These are phyloP conservation scores for Podila minutissima DNA, from an alignment of 192 early-diverging fungal genomes.

Conservation along the genomic window DNA sequence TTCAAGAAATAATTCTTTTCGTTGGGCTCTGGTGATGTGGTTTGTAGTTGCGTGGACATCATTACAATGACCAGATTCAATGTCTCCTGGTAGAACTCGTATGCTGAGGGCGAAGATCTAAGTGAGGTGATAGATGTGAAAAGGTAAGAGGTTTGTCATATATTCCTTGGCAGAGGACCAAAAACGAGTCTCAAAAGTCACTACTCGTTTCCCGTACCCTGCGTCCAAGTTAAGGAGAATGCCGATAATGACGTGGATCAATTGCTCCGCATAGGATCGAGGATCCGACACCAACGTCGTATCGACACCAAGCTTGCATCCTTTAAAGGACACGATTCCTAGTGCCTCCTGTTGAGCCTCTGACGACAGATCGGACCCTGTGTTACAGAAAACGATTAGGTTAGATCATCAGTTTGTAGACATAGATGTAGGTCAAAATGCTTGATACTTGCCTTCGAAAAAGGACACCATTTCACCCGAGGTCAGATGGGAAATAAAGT, in stretches of 20 bases:
- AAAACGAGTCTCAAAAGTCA: background rate
- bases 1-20: conserved; percentile 74
- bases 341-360: conserved; percentile 49
- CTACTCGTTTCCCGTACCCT: conserved; percentile 49
- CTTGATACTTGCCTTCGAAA: conserved; percentile 65
- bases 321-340: conserved; percentile 51
- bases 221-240: conserved; percentile 65
- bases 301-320: conserved; percentile 55
- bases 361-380: conserved; percentile 27
- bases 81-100: conserved; percentile 76
- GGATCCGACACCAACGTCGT: conserved; percentile 51
- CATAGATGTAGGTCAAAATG: background rate
- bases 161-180: background rate
- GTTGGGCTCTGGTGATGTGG: conserved; percentile 29
- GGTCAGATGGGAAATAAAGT: conserved; percentile 69
- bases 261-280: conserved; percentile 63
- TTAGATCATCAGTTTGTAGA: background rate
- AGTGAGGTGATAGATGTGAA: background rate
- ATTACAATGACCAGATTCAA: conserved; percentile 72
- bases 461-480: conserved; percentile 61
- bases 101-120: conserved; percentile 59
- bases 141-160: background rate
- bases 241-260: conserved; percentile 63
- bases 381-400: conserved; percentile 1
- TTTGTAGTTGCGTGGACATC: conserved; percentile 71